phyloP scores from a whole-genome alignment of 768 basidiomycete genomes.

The Mrakia gelida region DNA sequence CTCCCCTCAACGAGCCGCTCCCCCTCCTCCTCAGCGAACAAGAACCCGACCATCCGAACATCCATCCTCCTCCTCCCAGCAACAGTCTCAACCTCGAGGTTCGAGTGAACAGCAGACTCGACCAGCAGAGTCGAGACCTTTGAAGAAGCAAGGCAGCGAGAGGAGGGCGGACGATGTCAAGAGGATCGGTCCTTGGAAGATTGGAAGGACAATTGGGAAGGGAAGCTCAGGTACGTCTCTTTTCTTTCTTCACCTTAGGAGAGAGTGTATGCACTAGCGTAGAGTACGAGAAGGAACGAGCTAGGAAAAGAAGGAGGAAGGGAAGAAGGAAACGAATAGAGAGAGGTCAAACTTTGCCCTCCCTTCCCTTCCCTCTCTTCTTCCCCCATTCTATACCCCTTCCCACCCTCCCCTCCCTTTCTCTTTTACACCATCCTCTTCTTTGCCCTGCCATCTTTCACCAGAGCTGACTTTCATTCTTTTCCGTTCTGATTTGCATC shows the following conservation, averaged over 20 bases:
- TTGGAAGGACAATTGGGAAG: slow-evolving; percentile 76
- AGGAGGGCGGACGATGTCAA: slow-evolving; percentile 39
- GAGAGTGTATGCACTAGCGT: background rate
- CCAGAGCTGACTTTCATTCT: slow-evolving; percentile 3
- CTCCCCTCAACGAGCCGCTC: slow-evolving; percentile 9
- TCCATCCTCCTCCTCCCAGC: background rate
- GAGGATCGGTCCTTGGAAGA: slow-evolving; percentile 72
- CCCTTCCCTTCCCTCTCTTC: background rate
- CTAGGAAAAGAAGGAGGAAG: background rate
- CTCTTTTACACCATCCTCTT: slow-evolving; percentile 68
- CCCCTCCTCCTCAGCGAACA: slow-evolving; percentile 7
- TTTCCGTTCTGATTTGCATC: background rate
- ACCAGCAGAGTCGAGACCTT: background rate
- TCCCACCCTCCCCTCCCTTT: background rate
- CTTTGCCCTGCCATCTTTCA: slow-evolving; percentile 51
- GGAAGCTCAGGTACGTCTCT: slow-evolving; percentile 64
- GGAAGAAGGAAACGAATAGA: background rate
- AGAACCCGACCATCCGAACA: background rate
- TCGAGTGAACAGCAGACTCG: slow-evolving; percentile 12
- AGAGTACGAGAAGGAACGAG: background rate
- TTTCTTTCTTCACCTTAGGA: background rate
- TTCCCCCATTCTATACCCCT: background rate
- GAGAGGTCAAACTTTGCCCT: background rate
- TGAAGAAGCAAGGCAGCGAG: slow-evolving; percentile 1
- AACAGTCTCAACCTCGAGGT: slow-evolving; percentile 1